These are phyloP conservation scores for Albatrellus sp. DNA, from an alignment of 1,284 basidiomycete genomes.

Conservation along the genomic window DNA sequence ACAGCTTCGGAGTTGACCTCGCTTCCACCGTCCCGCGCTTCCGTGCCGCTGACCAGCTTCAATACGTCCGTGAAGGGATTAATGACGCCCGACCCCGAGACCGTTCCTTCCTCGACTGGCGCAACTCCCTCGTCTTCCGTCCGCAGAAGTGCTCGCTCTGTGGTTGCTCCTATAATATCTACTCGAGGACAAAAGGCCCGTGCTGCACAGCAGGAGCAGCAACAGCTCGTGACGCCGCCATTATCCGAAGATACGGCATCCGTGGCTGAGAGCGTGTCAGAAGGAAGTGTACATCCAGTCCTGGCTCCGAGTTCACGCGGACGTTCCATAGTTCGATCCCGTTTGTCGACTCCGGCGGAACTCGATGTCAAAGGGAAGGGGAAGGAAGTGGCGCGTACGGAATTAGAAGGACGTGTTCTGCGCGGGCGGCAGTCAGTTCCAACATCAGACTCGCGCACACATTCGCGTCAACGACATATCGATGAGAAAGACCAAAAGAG, in stretches of 20 bases:
- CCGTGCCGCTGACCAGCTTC: conserved; percentile 10
- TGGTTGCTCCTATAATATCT: conserved; percentile 42
- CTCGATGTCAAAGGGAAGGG: conserved; percentile 11
- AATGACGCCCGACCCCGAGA: conserved; percentile 22
- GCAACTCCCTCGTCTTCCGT: conserved; percentile 4
- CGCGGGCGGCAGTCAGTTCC: conserved; percentile 14
- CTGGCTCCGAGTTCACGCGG: not conserved
- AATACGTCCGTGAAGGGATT: conserved; percentile 17
- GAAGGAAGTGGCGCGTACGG: conserved; percentile 12
- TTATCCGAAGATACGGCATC: conserved; percentile 19
- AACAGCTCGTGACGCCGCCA: conserved; percentile 23
- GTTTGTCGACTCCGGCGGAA: not conserved
- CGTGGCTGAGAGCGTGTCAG: conserved; percentile 8
- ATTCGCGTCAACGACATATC: conserved; percentile 10
- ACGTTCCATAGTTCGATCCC: not conserved
- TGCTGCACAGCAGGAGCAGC: conserved; percentile 9
- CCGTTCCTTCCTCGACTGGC: conserved; percentile 3
- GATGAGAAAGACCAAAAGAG: conserved; percentile 14
- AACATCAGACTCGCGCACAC: conserved; percentile 1
- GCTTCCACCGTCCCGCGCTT: conserved; percentile 20
- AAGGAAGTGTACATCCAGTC: conserved; percentile 1
- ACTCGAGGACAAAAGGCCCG: conserved; percentile 44
- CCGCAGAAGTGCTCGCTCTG: conserved; percentile 8
- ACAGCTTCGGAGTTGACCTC: conserved; percentile 34
- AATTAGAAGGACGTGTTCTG: conserved; percentile 13